phyloP scores from a whole-genome alignment of 176 grass and related monocot genomes.

The Oryza coarctata region DNA sequence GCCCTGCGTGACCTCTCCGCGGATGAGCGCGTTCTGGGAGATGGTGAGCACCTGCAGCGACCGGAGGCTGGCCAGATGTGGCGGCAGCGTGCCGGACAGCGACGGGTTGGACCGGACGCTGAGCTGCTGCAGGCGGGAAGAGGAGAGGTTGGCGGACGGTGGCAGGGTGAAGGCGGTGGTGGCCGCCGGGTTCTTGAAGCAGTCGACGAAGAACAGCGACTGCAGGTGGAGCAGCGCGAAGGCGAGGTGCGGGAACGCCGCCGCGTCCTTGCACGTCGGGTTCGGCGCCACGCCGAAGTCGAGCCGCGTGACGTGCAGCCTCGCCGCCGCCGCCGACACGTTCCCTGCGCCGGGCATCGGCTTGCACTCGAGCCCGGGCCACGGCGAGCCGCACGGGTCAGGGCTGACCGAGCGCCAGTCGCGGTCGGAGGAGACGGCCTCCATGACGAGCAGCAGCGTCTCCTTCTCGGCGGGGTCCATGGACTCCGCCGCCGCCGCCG shows the following conservation, averaged over 20 bases:
- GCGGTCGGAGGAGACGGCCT: conserved; percentile 83
- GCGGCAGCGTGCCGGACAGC: conserved; percentile 65
- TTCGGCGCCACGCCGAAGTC: conserved; percentile 77
- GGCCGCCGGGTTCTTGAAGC: conserved; percentile 52
- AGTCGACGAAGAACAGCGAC: conserved; percentile 78
- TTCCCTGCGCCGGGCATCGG: neutral
- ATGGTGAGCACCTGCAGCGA: conserved; percentile 89
- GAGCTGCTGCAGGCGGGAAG: conserved; percentile 69
- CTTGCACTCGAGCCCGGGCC: conserved; percentile 96
- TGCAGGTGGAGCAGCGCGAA: conserved; percentile 63
- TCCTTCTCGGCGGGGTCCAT: conserved; percentile 75
- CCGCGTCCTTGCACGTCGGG: conserved; percentile 60
- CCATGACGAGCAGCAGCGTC: conserved; percentile 77
- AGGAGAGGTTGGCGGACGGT: conserved; percentile 47
- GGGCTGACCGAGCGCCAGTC: conserved; percentile 66
- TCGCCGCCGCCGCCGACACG: neutral
- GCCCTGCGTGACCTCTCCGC: conserved; percentile 44
- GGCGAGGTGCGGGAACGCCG: conserved; percentile 56
- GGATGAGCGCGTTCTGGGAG: conserved; percentile 69
- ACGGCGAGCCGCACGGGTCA: conserved; percentile 73
- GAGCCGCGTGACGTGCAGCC: conserved; percentile 69
- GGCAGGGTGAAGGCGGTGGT: conserved; percentile 53
- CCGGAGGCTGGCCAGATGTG: conserved; percentile 40
- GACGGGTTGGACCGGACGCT: conserved; percentile 75
- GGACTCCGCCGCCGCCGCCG: conserved; percentile 14